A percentile compares a stretch with the other conserved stretches of the same genome.
phyloP scores from a whole-genome alignment of 805 yeast genomes.

The Wickerhamiella kurtzmanii region DNA sequence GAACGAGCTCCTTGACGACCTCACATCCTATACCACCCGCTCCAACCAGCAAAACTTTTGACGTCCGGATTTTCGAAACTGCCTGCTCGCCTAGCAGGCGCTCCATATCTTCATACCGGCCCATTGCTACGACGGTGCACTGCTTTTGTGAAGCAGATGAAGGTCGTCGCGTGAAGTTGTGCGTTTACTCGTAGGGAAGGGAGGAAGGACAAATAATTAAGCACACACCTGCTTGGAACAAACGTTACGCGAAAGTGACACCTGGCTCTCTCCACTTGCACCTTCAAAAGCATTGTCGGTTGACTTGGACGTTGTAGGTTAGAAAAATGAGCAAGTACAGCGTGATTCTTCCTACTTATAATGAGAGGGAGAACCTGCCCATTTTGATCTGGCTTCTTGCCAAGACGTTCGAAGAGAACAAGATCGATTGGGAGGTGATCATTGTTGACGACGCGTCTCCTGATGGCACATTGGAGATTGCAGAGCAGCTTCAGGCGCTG shows the following conservation, averaged over 20 bases:
- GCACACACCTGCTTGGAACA: background rate
- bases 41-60: constrained; percentile 72
- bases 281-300: no score
- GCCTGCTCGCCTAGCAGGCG: constrained; percentile 14
- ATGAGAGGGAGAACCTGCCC: constrained; percentile 57
- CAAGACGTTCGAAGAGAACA: constrained; percentile 44
- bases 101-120: constrained; percentile 11
- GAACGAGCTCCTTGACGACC: constrained; percentile 94
- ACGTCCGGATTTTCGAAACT: constrained; percentile 8
- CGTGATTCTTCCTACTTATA: constrained; percentile 64
- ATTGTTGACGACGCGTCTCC: constrained; percentile 73
- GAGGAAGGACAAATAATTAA: background rate
- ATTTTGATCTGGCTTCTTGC: constrained; percentile 57
- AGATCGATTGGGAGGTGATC: constrained; percentile 59
- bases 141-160: background rate
- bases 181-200: background rate
- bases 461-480: constrained; percentile 59
- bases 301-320: no score
- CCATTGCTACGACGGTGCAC: background rate
- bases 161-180: background rate
- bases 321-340: constrained; percentile 43
- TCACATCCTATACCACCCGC: constrained; percentile 99
- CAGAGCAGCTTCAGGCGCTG: constrained; percentile 24
- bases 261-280: background rate
- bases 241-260: background rate